Percentiles rank a stretch among this genome's conserved stretches.
Evolutionary conservation across 2,329 filamentous ascomycete species (phyloP).

Genomic region (Beauveria caledonica): DNA sequence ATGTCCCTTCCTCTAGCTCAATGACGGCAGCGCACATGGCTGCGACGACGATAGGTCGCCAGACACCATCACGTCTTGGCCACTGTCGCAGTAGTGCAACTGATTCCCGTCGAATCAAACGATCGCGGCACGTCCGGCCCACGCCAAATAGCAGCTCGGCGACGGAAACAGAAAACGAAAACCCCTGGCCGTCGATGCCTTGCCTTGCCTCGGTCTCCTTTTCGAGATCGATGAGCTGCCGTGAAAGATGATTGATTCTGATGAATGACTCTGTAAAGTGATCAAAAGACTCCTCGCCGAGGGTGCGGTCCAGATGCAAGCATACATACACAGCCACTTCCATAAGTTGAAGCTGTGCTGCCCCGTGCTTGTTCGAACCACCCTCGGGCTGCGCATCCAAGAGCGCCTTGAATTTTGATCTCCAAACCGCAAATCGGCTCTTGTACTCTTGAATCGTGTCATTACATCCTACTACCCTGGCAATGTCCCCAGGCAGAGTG

Average conservation of each 20-base stretch:
- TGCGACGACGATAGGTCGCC: not conserved
- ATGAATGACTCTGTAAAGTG: not conserved
- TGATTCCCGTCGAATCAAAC: not conserved
- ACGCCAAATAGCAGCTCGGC: conserved; percentile 4
- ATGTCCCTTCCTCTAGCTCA: conserved; percentile 1
- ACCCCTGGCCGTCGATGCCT: conserved; percentile 5
- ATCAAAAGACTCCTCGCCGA: conserved; percentile 2
- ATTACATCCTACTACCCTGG: not conserved
- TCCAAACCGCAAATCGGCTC: not conserved
- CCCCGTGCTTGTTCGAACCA: not conserved
- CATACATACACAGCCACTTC: conserved; percentile 3
- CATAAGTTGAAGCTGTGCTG: conserved; percentile 3
- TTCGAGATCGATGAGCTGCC: conserved; percentile 4
- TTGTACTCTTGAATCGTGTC: not conserved
- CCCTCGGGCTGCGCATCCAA: not conserved
- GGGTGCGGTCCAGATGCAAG: not conserved
- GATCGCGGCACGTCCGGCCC: conserved; percentile 1
- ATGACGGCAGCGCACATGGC: conserved; percentile 7
- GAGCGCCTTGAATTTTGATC: not conserved
- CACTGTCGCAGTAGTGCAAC: conserved; percentile 2
- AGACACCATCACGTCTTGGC: conserved; percentile 3
- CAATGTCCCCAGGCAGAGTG: conserved; percentile 2
- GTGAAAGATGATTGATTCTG: not conserved
- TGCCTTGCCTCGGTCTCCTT: not conserved
- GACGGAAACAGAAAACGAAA: conserved; percentile 3